These are phyloP conservation scores for Hemileccinum rubropunctum DNA, from an alignment of 768 basidiomycete genomes.

Conservation along the genomic window DNA sequence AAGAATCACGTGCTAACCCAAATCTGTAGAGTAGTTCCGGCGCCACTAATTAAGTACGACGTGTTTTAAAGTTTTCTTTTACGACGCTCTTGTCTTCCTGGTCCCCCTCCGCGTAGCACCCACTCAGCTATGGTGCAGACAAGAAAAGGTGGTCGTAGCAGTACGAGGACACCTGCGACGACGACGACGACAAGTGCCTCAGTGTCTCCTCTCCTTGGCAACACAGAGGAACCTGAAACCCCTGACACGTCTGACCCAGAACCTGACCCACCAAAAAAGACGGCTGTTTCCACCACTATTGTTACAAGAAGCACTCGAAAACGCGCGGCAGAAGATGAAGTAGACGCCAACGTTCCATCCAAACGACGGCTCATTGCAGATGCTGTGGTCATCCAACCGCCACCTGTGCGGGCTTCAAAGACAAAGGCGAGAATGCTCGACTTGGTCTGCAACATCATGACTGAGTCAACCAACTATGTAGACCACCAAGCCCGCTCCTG, in stretches of 20 bases:
- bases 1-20: conserved; percentile 22
- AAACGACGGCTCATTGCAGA: conserved; percentile 36
- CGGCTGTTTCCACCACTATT: neutral
- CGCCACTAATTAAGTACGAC: conserved; percentile 29
- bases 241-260: conserved; percentile 50
- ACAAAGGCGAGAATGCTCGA: conserved; percentile 24
- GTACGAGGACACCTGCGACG: conserved; percentile 21
- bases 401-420: conserved; percentile 6
- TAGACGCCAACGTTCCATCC: conserved; percentile 19
- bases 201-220: conserved; percentile 52
- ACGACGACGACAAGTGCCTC: conserved; percentile 37
- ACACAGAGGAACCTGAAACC: conserved; percentile 43
- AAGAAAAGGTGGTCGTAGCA: conserved; percentile 16
- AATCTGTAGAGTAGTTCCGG: conserved; percentile 4
- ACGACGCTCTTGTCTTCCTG: conserved; percentile 12
- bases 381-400: conserved; percentile 23
- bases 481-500: neutral
- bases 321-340: conserved; percentile 36
- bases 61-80: conserved; percentile 20
- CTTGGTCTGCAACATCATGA: conserved; percentile 2
- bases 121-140: conserved; percentile 20
- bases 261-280: conserved; percentile 3
- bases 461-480: conserved; percentile 18
- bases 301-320: conserved; percentile 21
- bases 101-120: neutral